phyloP scores from a whole-genome alignment of 352 stramenopile genomes.

The Phytophthora capsici region DNA sequence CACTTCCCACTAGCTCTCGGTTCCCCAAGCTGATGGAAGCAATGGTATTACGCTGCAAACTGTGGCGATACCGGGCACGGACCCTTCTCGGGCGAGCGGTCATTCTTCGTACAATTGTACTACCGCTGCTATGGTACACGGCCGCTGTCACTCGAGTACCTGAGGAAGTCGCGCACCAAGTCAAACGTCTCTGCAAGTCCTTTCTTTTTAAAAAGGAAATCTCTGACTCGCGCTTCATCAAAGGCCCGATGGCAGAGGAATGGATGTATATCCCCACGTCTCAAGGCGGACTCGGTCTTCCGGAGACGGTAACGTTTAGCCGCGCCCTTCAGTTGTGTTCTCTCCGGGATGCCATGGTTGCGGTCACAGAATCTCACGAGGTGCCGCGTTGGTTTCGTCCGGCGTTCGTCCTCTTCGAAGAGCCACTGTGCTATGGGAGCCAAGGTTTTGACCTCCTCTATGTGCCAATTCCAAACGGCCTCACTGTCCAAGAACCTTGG shows the following conservation, averaged over 20 bases:
- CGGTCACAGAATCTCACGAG: neutral
- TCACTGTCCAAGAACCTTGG: neutral
- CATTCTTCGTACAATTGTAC: conserved; percentile 6
- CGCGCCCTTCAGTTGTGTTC: conserved; percentile 11
- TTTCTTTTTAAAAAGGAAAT: conserved; percentile 19
- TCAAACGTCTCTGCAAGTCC: conserved; percentile 1
- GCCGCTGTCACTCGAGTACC: conserved; percentile 6
- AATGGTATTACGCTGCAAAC: conserved; percentile 2
- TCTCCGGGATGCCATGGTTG: conserved; percentile 6
- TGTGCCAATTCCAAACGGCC: neutral
- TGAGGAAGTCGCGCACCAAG: neutral
- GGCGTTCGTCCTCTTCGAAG: neutral
- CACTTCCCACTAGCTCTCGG: conserved; percentile 1
- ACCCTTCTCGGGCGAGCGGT: conserved; percentile 3
- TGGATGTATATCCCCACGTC: conserved; percentile 18
- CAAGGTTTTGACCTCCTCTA: conserved; percentile 19
- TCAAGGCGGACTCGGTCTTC: conserved; percentile 8
- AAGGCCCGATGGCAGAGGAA: neutral
- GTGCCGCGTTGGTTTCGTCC: conserved; percentile 12
- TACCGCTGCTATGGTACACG: conserved; percentile 19
- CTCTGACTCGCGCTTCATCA: neutral
- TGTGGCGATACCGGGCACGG: conserved; percentile 12
- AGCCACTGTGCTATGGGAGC: neutral
- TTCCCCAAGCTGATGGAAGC: neutral
- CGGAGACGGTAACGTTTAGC: neutral